Evolutionary conservation across 805 yeast genomes (phyloP), one percentile per base, ranked within the genome.

Genomic region (Grigorovia transvaalensis): DNA sequence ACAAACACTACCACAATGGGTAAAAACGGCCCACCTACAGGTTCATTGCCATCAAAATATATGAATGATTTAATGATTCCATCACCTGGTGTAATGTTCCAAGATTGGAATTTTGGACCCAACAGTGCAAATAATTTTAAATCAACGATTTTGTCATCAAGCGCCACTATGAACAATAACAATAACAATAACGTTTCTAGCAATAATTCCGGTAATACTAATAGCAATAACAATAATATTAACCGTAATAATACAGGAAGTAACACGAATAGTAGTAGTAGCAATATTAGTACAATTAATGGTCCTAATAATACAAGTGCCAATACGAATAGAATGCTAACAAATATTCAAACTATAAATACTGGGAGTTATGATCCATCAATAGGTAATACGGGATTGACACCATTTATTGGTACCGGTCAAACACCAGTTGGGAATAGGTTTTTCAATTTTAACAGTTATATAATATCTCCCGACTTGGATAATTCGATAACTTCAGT

Each of bases 71-170:
- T 64, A 42, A 60, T 64, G 57, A 63, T 62, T 27, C 63, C 65
- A 12, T 66, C 70, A 13, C 70, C 70, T 27, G 60, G 51, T 30
- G 58, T 59, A 4, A 61, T 65, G 67, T 66, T 66, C 49, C 68
- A 62, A 40, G 70, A 66, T 54, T 66, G 70, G 70, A 55, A 62
- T 9, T 46, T 61, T 41, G 57, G 55, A 4, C 56, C 56, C 3
- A 51, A 51, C 17, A 53, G 56, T 43, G 60, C 57, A 15, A 54
- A 48, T 40, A 38, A n/a, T 45, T 44, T 30, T 9, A 52, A 50
- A 40, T 35, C 53, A 30, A 47, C 29, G 27, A 47, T 20, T 18
- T 41, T 46, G 15, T 29, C 48, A 19, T 33, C 48, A 20, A 46
- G 40, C 20, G 13, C 52, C 27, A 42, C 46, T 17, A 9, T 17